Evolutionary conservation across 1,139 yeast genomes (phyloP).

Genomic region (Blastobotrys serpentis): DNA sequence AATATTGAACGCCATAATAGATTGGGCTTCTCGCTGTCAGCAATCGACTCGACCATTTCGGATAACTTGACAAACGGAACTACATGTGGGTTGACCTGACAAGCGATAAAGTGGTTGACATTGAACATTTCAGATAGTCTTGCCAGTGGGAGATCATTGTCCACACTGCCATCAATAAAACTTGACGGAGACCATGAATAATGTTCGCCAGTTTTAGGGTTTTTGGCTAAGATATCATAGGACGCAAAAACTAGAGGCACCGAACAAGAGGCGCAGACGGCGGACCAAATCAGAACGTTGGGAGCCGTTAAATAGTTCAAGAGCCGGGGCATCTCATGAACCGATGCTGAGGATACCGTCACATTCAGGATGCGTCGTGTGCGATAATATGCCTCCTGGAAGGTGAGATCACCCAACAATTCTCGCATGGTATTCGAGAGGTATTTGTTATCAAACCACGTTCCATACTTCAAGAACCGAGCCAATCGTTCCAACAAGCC

Average conservation of each 20-base stretch:
- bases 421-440: constrained; percentile 70
- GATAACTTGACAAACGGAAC: constrained; percentile 66
- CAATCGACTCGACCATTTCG: constrained; percentile 39
- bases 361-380: constrained; percentile 84
- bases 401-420: constrained; percentile 88
- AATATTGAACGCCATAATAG: constrained; percentile 43
- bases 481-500: constrained; percentile 52
- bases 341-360: constrained; percentile 77
- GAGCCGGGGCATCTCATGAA: constrained; percentile 48
- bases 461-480: constrained; percentile 74
- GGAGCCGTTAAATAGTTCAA: constrained; percentile 93
- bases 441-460: constrained; percentile 79
- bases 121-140: constrained; percentile 93
- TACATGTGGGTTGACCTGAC: constrained; percentile 96
- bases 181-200: constrained; percentile 84
- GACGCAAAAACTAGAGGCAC: constrained; percentile 90
- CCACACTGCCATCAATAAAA: constrained; percentile 94
- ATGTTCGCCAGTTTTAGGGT: constrained; percentile 61
- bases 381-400: constrained; percentile 87
- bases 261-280: constrained; percentile 95
- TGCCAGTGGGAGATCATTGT: constrained; percentile 87
- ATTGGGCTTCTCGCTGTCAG: constrained; percentile 68
- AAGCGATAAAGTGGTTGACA: constrained; percentile 93
- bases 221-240: constrained; percentile 79
- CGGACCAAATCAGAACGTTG: constrained; percentile 88